Evolutionary conservation across 148 eudicot genomes (phyloP), one percentile per base, ranked within the genome.

Genomic region (Rhododendron williamsianum): DNA sequence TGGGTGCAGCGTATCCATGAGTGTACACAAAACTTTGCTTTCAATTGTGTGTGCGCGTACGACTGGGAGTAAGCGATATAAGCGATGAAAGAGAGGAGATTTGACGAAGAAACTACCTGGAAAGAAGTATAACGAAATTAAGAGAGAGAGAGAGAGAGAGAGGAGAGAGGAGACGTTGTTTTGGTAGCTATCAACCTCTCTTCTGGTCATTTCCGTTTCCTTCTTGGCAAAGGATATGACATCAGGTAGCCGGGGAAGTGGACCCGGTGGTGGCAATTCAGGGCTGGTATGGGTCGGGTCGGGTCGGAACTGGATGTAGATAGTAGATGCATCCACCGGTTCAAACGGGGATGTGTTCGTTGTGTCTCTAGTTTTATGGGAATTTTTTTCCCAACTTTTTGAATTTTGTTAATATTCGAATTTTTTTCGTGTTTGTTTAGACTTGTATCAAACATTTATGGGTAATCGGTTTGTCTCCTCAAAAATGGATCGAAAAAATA

Each of bases 171-270:
- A 77, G 2, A 78, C 52, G 16, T 12, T 5, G 15, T 49, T 43
- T 78, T 16, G 54, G 18, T 78, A 18, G 60, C 30, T 49, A 10
- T 46, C 35, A 25, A 78, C 15, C 33, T 77, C 80, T 77, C 80
- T 78, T 77, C 80, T 52, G 0, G 81, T 78, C 81, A 78, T 43
- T n/a, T 79, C 54, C 36, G 81, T 13, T 79, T 78, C 81, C 81
- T 78, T 78, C 81, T 78, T 51, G 2, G 56, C 56, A 9, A 79
- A 48, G 81, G 82, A 79, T 79, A 69, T 25, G 74, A 69, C 11
- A 1, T 9, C 63, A 18, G 2, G 74, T 12, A 16, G 74, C 30
- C 13, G 18, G 36, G 73, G 36, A 27, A 27, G 36, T 69, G 74
- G 74, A 69, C 74, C 74, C 36, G 73, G 36, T 69, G 74, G 36